Base-by-base conservation (phyloP, 2,329 filamentous ascomycete species). In the Zasmidium cellare region DNA sequence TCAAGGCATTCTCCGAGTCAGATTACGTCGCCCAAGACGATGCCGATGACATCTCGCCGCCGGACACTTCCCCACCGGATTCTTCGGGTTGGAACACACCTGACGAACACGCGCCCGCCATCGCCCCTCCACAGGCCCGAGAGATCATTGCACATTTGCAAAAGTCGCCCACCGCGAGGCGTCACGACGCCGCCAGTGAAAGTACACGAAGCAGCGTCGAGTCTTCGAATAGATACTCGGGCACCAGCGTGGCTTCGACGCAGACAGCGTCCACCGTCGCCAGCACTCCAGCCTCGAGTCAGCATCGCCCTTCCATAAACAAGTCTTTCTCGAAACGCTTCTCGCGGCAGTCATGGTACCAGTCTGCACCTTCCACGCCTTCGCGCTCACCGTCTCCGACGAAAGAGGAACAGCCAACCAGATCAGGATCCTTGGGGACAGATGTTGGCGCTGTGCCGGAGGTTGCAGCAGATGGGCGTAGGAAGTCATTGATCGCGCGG, bases 31-130 rank as follows among this genome's bases (percentile, higher is more conserved):
- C 56, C 28, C 54, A 61, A 19, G 53, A 53, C 46, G 62, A 73
- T 54, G 69, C 71, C 18, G 74, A 71, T 48, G 74, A 71, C 49
- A 51, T 62, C 11, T 62, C 62, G 18, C 60, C 56, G 24, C 52
- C 57, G 24, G 76, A 78, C 58, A 60, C 61, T 20, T 70, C 70
- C 5, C 65, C 69, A 5, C 70, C 72, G n/a, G 73, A 74, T 53
- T 77, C 76, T 18, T 79, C 77, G 18, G 77, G 73, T 23, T 75
- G 74, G 56, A 77, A 75, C 9, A 80, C 76, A 51, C 78, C 77
- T 11, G 75, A 76, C 24, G 75, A 74, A 25, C 72, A 75, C 56
- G 65, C 53, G 2, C 55, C 51, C 23, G 19, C 67, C 69, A 38
- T 55, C 9, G 46, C 62, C 25, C 59, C 60, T 14, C 59, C 61